Conservation (phyloP, 306 rosid genomes). For the Cajanus cajan region DNA sequence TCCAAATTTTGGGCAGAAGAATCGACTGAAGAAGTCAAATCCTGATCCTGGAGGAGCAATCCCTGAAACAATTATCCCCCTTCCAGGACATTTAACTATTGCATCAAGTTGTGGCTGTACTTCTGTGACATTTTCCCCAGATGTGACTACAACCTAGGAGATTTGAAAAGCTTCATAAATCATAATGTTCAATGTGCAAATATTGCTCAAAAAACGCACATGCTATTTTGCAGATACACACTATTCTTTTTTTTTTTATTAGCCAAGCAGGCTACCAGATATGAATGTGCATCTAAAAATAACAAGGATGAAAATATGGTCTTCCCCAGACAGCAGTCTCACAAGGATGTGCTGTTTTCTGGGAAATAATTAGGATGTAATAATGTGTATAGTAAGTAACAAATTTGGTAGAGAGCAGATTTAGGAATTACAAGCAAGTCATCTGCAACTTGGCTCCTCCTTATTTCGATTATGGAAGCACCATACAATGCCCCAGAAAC, state of each 20-base stretch:
- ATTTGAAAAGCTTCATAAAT: not conserved
- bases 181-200: too few species aligned
- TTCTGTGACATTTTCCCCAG: conserved; percentile 44
- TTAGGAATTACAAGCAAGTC: conserved; percentile 35
- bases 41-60: conserved; percentile 48
- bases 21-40: conserved; percentile 69
- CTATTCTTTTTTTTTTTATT: too few species aligned
- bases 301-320: too few species aligned
- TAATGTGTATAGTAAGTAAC: too few species aligned
- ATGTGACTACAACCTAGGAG: conserved; percentile 52
- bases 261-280: too few species aligned
- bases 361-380: too few species aligned
- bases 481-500: conserved; percentile 42
- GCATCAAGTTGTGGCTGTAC: conserved; percentile 48
- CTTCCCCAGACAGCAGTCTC: too few species aligned
- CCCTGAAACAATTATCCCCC: conserved; percentile 55
- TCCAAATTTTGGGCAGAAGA: conserved; percentile 61
- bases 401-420: too few species aligned
- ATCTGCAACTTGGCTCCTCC: conserved; percentile 14
- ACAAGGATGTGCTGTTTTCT: too few species aligned
- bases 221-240: too few species aligned
- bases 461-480: conserved; percentile 35
- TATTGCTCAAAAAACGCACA: too few species aligned
- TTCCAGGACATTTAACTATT: conserved; percentile 54
- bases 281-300: too few species aligned